Percentiles rank a stretch among this genome's conserved stretches.
Conservation (phyloP, 2,329 filamentous ascomycete genomes). For the Beauveria bassiana region DNA sequence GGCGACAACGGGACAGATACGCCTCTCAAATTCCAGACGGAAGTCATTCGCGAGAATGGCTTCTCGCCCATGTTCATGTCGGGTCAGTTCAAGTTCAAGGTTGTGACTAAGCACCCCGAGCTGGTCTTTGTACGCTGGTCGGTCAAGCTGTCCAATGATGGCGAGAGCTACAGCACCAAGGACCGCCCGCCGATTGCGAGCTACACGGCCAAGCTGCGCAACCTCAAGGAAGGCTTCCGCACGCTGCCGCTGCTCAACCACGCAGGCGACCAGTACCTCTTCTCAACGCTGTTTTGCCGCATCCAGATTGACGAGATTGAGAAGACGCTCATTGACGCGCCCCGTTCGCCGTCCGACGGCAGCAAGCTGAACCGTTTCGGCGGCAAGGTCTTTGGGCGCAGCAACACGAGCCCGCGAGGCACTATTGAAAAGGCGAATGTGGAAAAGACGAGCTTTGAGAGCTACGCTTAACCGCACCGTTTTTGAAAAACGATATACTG, state of each 20-base stretch:
- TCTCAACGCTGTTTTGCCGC: conserved; percentile 88
- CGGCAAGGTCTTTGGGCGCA: conserved; percentile 50
- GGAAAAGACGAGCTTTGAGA: conserved; percentile 40
- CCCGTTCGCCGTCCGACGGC: conserved; percentile 30
- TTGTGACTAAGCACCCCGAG: conserved; percentile 91
- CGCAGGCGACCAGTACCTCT: conserved; percentile 86
- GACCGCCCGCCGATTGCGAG: conserved; percentile 66
- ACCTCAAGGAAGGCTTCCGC: conserved; percentile 84
- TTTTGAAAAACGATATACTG: neutral
- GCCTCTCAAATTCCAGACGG: conserved; percentile 71
- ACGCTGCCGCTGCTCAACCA: conserved; percentile 84
- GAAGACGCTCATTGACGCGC: conserved; percentile 48
- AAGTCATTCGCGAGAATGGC: conserved; percentile 77
- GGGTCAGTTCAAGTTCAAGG: conserved; percentile 66
- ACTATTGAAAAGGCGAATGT: conserved; percentile 46
- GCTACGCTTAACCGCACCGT: neutral
- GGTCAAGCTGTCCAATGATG: conserved; percentile 78
- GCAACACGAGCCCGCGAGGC: conserved; percentile 42
- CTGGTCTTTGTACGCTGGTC: conserved; percentile 91
- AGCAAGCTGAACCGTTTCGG: conserved; percentile 50
- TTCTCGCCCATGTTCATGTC: conserved; percentile 82
- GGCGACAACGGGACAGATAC: conserved; percentile 37
- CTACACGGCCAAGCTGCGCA: conserved; percentile 87
- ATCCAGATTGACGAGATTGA: conserved; percentile 59
- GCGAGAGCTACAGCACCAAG: conserved; percentile 52